Base-by-base conservation (phyloP, 345 rosid species). In the Toxicodendron radicans region DNA sequence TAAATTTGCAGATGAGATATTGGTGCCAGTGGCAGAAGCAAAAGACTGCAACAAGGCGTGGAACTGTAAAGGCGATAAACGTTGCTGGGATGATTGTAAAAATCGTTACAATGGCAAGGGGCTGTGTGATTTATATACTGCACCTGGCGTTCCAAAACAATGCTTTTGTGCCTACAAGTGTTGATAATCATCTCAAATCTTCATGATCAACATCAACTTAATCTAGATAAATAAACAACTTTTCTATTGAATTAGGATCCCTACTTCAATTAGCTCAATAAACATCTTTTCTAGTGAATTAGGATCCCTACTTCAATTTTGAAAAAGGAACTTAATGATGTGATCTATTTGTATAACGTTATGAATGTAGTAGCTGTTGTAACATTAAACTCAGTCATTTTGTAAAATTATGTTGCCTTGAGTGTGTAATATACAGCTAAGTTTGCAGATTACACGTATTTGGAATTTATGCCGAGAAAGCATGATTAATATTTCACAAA, bases 151-250 rank as follows among this genome's bases (percentile, higher is more conserved):
- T 73, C 83, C 86, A 0, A 78, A 75, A 74, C 86, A 83, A 27
- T 80, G 86, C 48, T 83, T 80, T 30, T 83, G 86, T 75, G 81
- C 83, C 2, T 78, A 72, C 23, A 64, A 68, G 59, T 75, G 85
- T 66, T 79, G 68, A 66, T 66, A 38, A 10, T 27, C 23, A 59
- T 59, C 38, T 62, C 48, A 18, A 4, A n/a, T 9, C 45, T 62
- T 18, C 41, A 17, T n/a, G n/a, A n/a, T 4, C 41, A 17, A 17
- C 41, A n/a, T 24, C 1, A 10, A 65, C 53, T 21, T 45, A 38
- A 65, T 65, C 10, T 21, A 21, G 23, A 59, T 70, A 66, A 66
- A 64, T 21, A 20, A 38, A 5, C n/a, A 14, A 21, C 32, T 35
- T 41, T 35, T 1, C 10, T 14, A 38, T n/a, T 27, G 17, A 66